Conservation (phyloP, 2,329 filamentous ascomycete genomes). For the Penicillium sp. region DNA sequence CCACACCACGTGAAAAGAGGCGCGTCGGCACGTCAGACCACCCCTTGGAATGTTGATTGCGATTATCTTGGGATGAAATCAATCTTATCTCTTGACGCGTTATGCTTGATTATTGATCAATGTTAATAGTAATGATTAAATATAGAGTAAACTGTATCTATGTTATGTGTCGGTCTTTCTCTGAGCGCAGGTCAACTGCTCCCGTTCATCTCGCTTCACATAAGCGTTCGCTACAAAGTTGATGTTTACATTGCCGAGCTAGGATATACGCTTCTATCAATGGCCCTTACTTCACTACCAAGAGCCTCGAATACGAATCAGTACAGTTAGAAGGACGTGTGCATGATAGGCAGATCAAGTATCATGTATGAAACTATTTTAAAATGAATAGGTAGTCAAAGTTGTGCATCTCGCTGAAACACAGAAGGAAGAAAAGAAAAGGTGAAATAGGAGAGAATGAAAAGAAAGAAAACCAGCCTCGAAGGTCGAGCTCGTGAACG, state of each 20-base stretch:
- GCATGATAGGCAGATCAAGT: not conserved
- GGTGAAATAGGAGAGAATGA: not conserved
- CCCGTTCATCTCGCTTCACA: no score
- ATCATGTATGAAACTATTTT: not conserved
- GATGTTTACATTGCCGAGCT: no score
- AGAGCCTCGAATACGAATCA: no score
- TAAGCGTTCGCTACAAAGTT: no score
- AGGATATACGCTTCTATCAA: no score
- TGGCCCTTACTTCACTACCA: no score
- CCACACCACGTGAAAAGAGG: conserved; percentile 12
- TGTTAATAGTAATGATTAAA: no score
- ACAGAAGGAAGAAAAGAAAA: conserved; percentile 7
- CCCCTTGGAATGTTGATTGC: not conserved
- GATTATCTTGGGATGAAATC: not conserved
- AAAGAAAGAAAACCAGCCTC: conserved; percentile 5
- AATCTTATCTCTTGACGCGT: not conserved
- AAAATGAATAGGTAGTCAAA: not conserved
- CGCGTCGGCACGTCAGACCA: conserved; percentile 1
- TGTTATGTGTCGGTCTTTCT: no score
- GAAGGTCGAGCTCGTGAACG: conserved; percentile 15
- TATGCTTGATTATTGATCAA: not conserved
- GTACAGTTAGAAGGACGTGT: not conserved
- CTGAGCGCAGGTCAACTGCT: no score
- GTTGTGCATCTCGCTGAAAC: conserved; percentile 10
- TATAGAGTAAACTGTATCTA: no score